A percentile compares a stretch with the other conserved stretches of the same genome.
These are phyloP conservation scores for Aegilops sharonensis DNA, from an alignment of 176 grass and related monocot genomes.

Conservation along the genomic window DNA sequence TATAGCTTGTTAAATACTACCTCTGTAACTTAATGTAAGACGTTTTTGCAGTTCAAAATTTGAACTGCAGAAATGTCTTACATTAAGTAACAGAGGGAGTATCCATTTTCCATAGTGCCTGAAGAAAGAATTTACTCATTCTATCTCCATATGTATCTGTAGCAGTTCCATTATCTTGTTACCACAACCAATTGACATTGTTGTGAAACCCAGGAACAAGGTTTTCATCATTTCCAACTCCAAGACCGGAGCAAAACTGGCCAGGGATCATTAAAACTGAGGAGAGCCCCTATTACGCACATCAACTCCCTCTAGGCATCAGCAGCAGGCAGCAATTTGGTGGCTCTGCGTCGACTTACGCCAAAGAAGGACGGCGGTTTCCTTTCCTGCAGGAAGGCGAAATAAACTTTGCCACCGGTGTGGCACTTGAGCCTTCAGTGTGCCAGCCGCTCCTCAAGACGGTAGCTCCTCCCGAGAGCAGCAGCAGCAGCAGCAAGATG, in stretches of 20 bases:
- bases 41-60: no score
- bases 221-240: constrained; percentile 44
- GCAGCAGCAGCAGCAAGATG: constrained; percentile 45
- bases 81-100: no score
- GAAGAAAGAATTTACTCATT: background rate
- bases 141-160: background rate
- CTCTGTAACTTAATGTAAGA: no score
- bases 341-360: constrained; percentile 29
- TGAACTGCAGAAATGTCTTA: no score
- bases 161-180: background rate
- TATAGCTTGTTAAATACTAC: no score
- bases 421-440: constrained; percentile 27
- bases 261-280: constrained; percentile 45
- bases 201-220: constrained; percentile 45
- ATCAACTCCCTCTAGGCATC: constrained; percentile 30
- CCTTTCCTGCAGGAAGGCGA: constrained; percentile 64
- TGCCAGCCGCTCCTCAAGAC: constrained; percentile 50
- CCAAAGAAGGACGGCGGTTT: constrained; percentile 51
- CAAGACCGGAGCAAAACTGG: constrained; percentile 53
- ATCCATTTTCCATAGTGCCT: no score
- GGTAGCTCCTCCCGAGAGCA: constrained; percentile 27
- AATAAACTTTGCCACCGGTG: constrained; percentile 33
- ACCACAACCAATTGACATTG: background rate
- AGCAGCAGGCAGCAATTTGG: constrained; percentile 41
- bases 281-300: constrained; percentile 38